Conservation (phyloP, 257 asterid species). For the Lantana camara region DNA sequence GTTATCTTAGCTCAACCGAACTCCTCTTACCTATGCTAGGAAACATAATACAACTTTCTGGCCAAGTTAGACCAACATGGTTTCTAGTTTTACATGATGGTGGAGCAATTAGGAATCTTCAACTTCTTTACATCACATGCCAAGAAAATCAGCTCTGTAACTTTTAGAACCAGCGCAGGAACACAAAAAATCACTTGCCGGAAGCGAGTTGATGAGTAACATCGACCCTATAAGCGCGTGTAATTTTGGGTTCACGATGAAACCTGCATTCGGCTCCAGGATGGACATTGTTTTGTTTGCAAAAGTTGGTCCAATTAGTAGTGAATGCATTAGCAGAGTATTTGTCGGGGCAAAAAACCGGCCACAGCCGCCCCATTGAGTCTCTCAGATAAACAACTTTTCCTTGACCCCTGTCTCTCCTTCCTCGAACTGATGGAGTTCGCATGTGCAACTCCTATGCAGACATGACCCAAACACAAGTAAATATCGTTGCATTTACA, state of each 20-base stretch:
- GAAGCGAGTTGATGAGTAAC: conserved; percentile 23
- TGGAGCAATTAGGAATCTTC: background rate
- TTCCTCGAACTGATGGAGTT: conserved; percentile 9
- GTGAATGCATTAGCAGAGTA: conserved; percentile 23
- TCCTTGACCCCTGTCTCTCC: conserved; percentile 8
- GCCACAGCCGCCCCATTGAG: conserved; percentile 34
- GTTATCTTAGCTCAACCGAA: no score
- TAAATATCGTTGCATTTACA: no score
- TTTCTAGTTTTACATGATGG: no score
- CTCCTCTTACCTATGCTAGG: no score
- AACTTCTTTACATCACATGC: background rate
- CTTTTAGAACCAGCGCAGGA: background rate
- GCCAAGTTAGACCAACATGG: no score
- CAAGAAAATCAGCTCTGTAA: background rate
- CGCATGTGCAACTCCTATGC: conserved; percentile 40
- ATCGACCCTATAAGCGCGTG: conserved; percentile 28
- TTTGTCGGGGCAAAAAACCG: conserved; percentile 21
- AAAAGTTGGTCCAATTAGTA: conserved; percentile 32
- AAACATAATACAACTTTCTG: no score
- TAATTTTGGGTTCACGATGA: conserved; percentile 20
- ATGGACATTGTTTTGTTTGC: conserved; percentile 29
- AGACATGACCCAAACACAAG: background rate
- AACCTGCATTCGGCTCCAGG: conserved; percentile 40
- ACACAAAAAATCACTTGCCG: conserved; percentile 1
- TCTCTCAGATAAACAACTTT: conserved; percentile 35